Conservation (phyloP, 2,329 filamentous ascomycete genomes). For the Monilinia vaccinii-corymbosi region DNA sequence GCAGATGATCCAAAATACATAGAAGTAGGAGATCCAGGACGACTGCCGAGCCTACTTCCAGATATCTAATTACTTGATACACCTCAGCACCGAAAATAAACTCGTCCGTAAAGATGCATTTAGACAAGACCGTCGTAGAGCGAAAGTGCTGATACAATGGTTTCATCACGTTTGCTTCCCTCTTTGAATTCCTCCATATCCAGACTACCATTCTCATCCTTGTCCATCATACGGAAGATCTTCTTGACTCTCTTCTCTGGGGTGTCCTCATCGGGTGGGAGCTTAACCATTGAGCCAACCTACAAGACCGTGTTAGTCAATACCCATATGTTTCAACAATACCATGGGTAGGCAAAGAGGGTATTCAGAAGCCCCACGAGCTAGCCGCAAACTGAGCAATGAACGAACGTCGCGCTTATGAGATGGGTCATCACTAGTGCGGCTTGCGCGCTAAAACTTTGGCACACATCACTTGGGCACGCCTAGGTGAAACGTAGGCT, state of each 20-base stretch:
- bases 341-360: neutral
- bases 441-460: neutral
- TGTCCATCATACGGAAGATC: constrained; percentile 99
- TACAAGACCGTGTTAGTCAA: constrained; percentile 32
- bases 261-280: constrained; percentile 97
- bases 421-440: neutral
- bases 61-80: constrained; percentile 6
- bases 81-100: constrained; percentile 5
- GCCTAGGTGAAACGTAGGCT: neutral
- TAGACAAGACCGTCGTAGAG: constrained; percentile 93
- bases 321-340: neutral
- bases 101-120: constrained; percentile 5
- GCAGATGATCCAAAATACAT: constrained; percentile 7
- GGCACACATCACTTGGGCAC: neutral
- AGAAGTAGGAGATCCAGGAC: neutral
- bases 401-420: neutral
- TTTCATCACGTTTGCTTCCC: constrained; percentile 96
- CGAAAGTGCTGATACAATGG: constrained; percentile 92
- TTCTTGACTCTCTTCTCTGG: constrained; percentile 96
- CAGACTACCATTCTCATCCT: constrained; percentile 95
- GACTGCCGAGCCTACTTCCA: neutral
- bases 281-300: constrained; percentile 98
- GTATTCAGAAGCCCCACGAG: neutral
- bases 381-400: neutral
- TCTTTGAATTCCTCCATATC: constrained; percentile 99